Percentiles rank a stretch among this genome's conserved stretches.
These are phyloP conservation scores for Cardamine chenopodiifolia DNA, from an alignment of 345 rosid species.

Conservation along the genomic window DNA sequence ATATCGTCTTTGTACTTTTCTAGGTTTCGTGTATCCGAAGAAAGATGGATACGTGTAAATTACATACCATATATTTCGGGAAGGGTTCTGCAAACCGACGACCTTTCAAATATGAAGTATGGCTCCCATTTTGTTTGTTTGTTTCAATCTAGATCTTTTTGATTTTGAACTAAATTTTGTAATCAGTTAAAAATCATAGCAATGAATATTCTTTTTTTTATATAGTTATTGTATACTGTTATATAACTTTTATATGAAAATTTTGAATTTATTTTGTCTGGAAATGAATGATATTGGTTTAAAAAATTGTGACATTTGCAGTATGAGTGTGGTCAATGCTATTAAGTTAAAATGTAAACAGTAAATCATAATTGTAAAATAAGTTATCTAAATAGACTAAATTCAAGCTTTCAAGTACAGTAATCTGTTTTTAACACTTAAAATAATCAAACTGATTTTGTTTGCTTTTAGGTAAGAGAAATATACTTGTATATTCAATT, in stretches of 20 bases:
- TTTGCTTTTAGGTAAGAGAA: not conserved
- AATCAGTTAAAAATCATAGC: constrained; percentile 18
- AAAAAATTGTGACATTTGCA: not conserved
- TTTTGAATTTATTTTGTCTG: not conserved
- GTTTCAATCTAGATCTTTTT: constrained; percentile 1
- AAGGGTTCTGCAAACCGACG: not conserved
- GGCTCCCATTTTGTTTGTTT: constrained; percentile 16
- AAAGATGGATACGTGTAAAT: not conserved
- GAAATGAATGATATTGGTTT: not conserved
- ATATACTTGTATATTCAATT: not conserved
- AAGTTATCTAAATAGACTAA: not conserved
- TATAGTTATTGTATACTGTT: not conserved
- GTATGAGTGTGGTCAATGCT: not conserved
- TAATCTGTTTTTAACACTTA: not conserved
- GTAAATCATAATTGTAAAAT: not conserved
- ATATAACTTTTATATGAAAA: not conserved
- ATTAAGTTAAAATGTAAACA: not conserved
- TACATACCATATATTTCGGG: not conserved
- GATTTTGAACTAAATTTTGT: not conserved
- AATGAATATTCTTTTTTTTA: not conserved
- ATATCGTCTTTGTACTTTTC: not conserved
- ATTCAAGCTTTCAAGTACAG: not conserved
- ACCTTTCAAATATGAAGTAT: constrained; percentile 9
- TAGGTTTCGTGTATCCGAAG: constrained; percentile 31
- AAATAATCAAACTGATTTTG: not conserved